Percentiles rank a stretch among this genome's conserved stretches.
Evolutionary conservation across 805 yeast species (phyloP).

Genomic region (Candida adriatica): DNA sequence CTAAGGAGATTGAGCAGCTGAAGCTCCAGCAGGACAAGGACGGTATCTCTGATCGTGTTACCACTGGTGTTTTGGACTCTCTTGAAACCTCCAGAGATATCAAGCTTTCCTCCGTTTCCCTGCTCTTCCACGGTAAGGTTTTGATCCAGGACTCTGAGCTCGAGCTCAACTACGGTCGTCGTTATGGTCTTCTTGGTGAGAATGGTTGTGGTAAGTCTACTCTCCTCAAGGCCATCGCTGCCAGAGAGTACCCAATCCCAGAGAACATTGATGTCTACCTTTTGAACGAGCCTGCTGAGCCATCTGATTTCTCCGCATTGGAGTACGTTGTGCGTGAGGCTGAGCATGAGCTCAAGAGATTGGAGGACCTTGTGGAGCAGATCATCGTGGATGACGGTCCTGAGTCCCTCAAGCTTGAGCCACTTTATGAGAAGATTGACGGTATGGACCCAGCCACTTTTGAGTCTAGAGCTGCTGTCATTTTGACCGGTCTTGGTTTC

Average conservation of each 20-base stretch:
- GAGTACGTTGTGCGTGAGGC: conserved; percentile 98
- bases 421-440: conserved; percentile 91
- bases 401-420: conserved; percentile 79
- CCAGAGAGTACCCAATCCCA: conserved; percentile 94
- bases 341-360: conserved; percentile 80
- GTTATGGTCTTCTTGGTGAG: conserved; percentile 96
- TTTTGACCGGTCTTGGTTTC: conserved; percentile 96
- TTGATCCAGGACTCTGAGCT: conserved; percentile 85
- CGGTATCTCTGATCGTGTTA: conserved; percentile 94
- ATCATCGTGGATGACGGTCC: conserved; percentile 90
- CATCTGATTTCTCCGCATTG: conserved; percentile 85
- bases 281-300: conserved; percentile 96
- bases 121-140: conserved; percentile 96
- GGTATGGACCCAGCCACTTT: conserved; percentile 93
- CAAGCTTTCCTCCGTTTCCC: conserved; percentile 82
- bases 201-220: conserved; percentile 99
- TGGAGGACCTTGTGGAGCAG: conserved; percentile 89
- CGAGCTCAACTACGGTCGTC: conserved; percentile 94
- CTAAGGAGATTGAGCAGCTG: conserved; percentile 74
- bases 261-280: conserved; percentile 85
- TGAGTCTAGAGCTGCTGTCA: conserved; percentile 93
- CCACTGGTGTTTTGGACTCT: conserved; percentile 93
- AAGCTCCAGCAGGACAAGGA: conserved; percentile 90
- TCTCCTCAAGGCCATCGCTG: conserved; percentile 85
- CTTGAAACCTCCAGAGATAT: conserved; percentile 89